Evolutionary conservation across 1,139 yeast genomes (phyloP), one percentile per base, ranked within the genome.

Genomic region (Pichia sp.): DNA sequence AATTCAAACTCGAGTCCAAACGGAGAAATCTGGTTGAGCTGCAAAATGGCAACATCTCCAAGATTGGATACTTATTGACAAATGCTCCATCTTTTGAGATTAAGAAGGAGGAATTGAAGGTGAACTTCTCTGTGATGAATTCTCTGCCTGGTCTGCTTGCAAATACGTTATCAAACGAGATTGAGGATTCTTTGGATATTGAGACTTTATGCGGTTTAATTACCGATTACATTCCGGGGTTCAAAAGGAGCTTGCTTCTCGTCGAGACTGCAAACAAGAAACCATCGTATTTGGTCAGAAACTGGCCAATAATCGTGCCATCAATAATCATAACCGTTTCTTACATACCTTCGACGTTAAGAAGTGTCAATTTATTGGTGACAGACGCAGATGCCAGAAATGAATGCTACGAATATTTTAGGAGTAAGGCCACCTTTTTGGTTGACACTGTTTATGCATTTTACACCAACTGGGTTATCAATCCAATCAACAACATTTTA

Each of bases 401-500:
- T 6, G 45, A 45, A 31, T 33, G 36, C 3, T 32, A 11, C 29
- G 7, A 34, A 5, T 47, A 45, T 37, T 31, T 43, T 1, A 29
- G 27, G 8, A 16, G 32, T 1, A 29, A 38, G 10, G 9, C 31
- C 48, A 66, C 67, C 40, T 81, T 82, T 49, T 62, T 85, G 4
- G 62, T 80, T 28, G 87, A 81, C 35, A 84, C 95, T 0, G 58
- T 72, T 1, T 58, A 61, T 38, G 87, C 94, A 1, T 81, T 90
- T 53, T 76, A 81, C 68, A 66, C 69, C 37, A 87, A 90, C 61
- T 90, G 97, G 97, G 73, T 92, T 3, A 66, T 86, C 32, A 75
- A 75, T 43, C 97, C 98, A 1, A 59, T 85, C n/a, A 68, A 69
- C 41, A 82, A 85, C 54, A 82, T 92, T 57, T 66, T 87, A 53